Base-by-base conservation (phyloP, 805 yeast species). In the Saturnispora hagleri region DNA sequence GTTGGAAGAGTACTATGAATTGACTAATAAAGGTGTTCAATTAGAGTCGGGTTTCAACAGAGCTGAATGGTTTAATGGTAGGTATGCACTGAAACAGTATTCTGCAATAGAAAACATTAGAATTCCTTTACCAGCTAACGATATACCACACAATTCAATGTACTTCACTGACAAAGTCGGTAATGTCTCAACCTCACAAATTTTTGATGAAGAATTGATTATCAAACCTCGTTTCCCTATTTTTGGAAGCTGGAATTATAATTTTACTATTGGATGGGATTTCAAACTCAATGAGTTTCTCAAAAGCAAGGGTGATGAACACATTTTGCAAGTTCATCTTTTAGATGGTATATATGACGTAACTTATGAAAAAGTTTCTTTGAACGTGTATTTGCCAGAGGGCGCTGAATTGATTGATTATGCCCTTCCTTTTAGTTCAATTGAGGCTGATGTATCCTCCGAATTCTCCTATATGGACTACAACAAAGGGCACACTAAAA, bases 211-310 rank as follows among this genome's bases (percentile, higher is more conserved):
- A 43, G 68, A 70, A 54, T 69, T 88, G 46, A 71, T 82, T 35
- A 66, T 93, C 57, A 79, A 77, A 62, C 98, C 98, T 52, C 78
- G 99, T 66, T 93, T 74, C 73, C 99, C 99, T n/a, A 66, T 93
- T 6, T 86, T 88, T 68, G 99, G 99, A 47, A 95, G 90, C 43
- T 93, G 99, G 99, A 77, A 82, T 61, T 91, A 89, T 69, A 89
- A 91, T 69, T 93, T 88, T 74, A 93, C 98, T 22, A 68, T 91
- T 59, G 98, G 98, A n/a, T 93, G 96, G 96, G 79, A 83, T 47
- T 77, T 80, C 57, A 70, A 73, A 20, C 68, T 90, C 42, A 61
- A 70, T 15, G 69, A 78, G 44, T 82, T 75, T 58, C 72, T 86
- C 49, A 80, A 69, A 58, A 60, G 65, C 41, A 70, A 71, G 10